A percentile compares a stretch with the other conserved stretches of the same genome.
Conservation (phyloP, 2,329 filamentous ascomycete species). For the Pseudocercospora eumusae region DNA sequence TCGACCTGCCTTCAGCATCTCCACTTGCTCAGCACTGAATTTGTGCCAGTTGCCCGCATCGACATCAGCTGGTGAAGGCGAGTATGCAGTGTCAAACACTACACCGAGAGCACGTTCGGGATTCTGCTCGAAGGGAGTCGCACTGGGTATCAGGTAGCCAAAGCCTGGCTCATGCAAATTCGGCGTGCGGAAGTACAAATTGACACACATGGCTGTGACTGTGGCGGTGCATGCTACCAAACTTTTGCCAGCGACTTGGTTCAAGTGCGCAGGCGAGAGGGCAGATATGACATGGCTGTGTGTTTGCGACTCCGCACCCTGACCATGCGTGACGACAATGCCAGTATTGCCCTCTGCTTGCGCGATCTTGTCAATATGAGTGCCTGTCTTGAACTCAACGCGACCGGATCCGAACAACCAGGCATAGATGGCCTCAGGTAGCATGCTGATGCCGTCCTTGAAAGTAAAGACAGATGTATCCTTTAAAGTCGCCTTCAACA, state of each 20-base stretch:
- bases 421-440: constrained; percentile 42
- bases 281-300: constrained; percentile 65
- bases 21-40: constrained; percentile 22
- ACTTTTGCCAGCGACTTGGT: constrained; percentile 44
- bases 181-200: constrained; percentile 75
- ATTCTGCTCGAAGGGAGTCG: constrained; percentile 69
- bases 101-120: constrained; percentile 84
- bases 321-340: constrained; percentile 40
- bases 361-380: constrained; percentile 52
- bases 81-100: constrained; percentile 76
- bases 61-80: constrained; percentile 33
- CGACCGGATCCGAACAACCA: constrained; percentile 43
- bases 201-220: constrained; percentile 85
- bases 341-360: constrained; percentile 32
- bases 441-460: constrained; percentile 46
- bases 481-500: constrained; percentile 39
- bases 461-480: constrained; percentile 48
- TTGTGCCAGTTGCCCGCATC: constrained; percentile 31
- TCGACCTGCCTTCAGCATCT: constrained; percentile 29
- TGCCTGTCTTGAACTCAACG: constrained; percentile 44
- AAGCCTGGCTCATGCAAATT: constrained; percentile 72
- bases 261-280: constrained; percentile 49
- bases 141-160: constrained; percentile 85
- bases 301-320: constrained; percentile 21
- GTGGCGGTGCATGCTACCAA: constrained; percentile 58